Base-by-base conservation (phyloP, 257 asterid genomes). In the Avicennia marina region DNA sequence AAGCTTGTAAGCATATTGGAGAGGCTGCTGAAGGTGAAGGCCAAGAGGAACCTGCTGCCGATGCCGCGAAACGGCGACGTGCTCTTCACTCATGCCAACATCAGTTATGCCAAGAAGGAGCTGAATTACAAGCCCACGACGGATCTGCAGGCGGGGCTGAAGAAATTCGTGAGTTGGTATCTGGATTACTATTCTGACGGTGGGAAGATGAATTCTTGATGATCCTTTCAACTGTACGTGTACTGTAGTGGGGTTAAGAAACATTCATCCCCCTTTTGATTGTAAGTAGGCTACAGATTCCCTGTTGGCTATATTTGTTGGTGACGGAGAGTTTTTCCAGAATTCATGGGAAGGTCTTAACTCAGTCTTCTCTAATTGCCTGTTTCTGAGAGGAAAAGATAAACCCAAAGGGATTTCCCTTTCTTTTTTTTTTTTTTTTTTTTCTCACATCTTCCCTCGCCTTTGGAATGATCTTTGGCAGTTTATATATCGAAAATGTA, bases 51-150 rank as follows among this genome's bases (percentile, higher is more conserved):
- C 7, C 64, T 73, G 27, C 31, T 53, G 66, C 69, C 75, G 17
- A 11, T 68, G 66, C 79, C 79, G 4, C 17, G 66, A 24, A 73
- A 73, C 13, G 79, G 79, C 8, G 79, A 73, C 38, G 75, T 73
- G 17, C 19, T 54, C 24, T 73, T 68, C 19, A 73, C 79, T 2
- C 79, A 73, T 68, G 79, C 79, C 10, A 69, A 68, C 61, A 73
- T 64, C 11, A 73, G 75, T 41, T 73, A 64, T 46, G 79, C 79
- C 4, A 55, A 29, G 20, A 64, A 41, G 65, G 79, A 73, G 48
- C 73, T 73, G 21, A 46, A 65, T 11, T 73, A 68, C 42, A 64
- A 52, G 46, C 75, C 79, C 0, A 55, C 50, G 2, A 73, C 79
- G 4, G 65, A 68, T 60, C 60, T 68, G 75, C 69, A 64, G 64